Evolutionary conservation across 176 grass and related monocot species (phyloP), one percentile per base, ranked within the genome.

Genomic region (Triticum turgidum): DNA sequence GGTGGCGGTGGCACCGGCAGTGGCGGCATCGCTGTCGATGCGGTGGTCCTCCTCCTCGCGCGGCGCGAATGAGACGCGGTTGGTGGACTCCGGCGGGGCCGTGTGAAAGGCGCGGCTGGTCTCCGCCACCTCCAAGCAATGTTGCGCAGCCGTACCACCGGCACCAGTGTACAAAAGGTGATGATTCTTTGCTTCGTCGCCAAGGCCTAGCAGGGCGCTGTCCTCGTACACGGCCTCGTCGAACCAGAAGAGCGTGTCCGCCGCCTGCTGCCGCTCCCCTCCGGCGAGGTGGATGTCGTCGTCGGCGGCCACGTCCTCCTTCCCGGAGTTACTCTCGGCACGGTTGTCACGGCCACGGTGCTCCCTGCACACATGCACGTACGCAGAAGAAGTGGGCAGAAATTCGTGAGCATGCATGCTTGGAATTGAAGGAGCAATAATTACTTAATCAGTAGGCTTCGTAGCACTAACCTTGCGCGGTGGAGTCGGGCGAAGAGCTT

Each of bases 191-290:
- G 39, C 97, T 91, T 96, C 63, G 44, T 84, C 75, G 81, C 32
- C 73, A 85, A 87, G 90, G 79, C 37, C 73, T 83, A 87, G 90
- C 56, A 91, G 52, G 39, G 89, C 63, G 66, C 3, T 25, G 82
- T 98, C 92, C 47, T 80, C 76, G 75, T 93, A 86, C 33, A 67
- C 80, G 47, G 87, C 91, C 88, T 92, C 93, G 83, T 91, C 80
- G 90, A 92, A 92, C 90, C 94, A 96, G 41, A 90, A 94, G 65
- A 94, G 38, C 35, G 68, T 72, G 15, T 71, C 87, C 24, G 72
- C 49, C 25, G 80, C 67, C 52, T 72, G 82, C 58, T 86, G 77
- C 73, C 62, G 73, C 25, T 58, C 83, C 4, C 66, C 82, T 12
- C 64, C 73, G 47, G 30, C 66, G 21, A 80, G 10, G 64, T 71